phyloP scores from a whole-genome alignment of 148 eudicot genomes.

The Silene uniflora region DNA sequence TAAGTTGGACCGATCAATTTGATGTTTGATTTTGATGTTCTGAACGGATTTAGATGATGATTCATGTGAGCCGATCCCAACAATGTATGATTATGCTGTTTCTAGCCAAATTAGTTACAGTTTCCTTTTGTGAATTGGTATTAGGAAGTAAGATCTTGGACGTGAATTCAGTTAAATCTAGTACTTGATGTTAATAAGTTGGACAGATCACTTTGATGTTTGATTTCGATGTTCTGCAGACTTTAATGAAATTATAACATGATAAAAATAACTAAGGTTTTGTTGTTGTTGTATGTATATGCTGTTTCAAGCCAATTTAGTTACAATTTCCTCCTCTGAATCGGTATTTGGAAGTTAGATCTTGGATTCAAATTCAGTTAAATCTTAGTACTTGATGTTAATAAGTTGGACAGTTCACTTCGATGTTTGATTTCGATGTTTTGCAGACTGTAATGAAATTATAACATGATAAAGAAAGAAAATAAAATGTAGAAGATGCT shows the following conservation, averaged over 20 bases:
- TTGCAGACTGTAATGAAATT: background rate
- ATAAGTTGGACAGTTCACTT: background rate
- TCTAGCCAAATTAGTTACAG: too few species aligned
- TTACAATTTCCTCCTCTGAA: background rate
- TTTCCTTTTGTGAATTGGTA: too few species aligned
- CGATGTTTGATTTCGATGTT: slow-evolving; percentile 14
- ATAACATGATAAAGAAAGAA: background rate
- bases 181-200: background rate
- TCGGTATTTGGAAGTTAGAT: background rate
- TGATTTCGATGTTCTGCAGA: slow-evolving; percentile 12
- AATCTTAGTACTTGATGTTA: background rate
- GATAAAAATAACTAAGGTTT: too few species aligned
- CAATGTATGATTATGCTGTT: too few species aligned
- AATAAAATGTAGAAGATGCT: too few species aligned
- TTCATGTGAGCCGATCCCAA: too few species aligned
- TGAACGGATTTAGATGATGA: too few species aligned
- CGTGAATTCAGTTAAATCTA: too few species aligned
- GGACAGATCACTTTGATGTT: background rate
- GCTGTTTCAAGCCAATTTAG: slow-evolving; percentile 6
- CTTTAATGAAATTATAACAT: background rate
- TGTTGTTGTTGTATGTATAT: too few species aligned
- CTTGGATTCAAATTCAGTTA: background rate
- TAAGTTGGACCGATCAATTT: too few species aligned
- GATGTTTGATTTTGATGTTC: too few species aligned
- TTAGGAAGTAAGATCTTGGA: too few species aligned